Base-by-base conservation (phyloP, 768 basidiomycete species). In the Pleurotus eryngii region DNA sequence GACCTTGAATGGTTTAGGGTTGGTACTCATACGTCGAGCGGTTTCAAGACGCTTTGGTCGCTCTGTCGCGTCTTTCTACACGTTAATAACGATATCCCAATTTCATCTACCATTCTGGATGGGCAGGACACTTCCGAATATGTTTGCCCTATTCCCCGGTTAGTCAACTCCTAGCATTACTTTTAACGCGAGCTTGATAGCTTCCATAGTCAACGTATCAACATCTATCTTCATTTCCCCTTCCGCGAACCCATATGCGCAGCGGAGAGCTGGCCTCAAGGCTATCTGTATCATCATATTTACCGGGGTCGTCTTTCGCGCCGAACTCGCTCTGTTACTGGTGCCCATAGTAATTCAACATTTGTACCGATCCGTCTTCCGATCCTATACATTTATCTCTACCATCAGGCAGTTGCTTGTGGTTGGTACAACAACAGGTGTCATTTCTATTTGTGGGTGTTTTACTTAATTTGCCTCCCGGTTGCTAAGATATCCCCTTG, bases 51-150 rank as follows among this genome's bases (percentile, higher is more conserved):
- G 88, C 17, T 96, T 87, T 61, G 92, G 90, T 14, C 69, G 74
- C 1, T 66, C 69, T 3, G 79, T 86, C 0, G 76, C 84, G 12
- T 64, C 78, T 14, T 77, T 83, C 63, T 96, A 87, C 67, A 70
- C 81, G 1, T 60, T 95, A 0, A 67, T 97, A n/a, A 84, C 85
- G 3, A 78, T 84, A 61, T 84, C 87, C 0, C 94, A 96, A 66
- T 98, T 97, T 66, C 97, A 98, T 67, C 67, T 95, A 4, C 86
- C 87, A 5, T 99, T 92, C 69, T 98, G 93, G 87, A 91, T 94
- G 78, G 86, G 94, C 2, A 74, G 97, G 55, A 97, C 96, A 0
- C 71, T 98, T 5, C 96, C 97, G 1, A 99, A 98, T 68, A 96
- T 94, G 86, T 86, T 95, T 60, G 94, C 94, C 3, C 72, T 95